phyloP scores from a whole-genome alignment of 2,329 filamentous ascomycete genomes.

The Claviceps capensis region DNA sequence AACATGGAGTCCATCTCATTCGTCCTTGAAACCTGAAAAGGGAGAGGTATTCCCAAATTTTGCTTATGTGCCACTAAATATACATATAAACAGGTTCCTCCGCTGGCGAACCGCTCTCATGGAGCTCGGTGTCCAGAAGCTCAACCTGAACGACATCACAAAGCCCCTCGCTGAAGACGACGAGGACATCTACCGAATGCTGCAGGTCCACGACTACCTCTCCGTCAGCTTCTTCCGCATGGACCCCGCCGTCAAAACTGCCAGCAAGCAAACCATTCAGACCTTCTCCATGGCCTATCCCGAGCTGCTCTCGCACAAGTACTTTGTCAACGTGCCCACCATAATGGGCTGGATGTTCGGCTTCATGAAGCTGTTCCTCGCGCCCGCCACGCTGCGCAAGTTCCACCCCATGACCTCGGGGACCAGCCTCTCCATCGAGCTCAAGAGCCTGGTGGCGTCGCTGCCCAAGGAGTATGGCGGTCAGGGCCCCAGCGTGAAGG shows the following conservation, averaged over 20 bases:
- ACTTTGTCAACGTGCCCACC: conserved; percentile 85
- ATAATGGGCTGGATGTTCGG: conserved; percentile 82
- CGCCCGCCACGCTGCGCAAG: conserved; percentile 61
- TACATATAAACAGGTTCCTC: conserved; percentile 53
- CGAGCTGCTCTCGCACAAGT: conserved; percentile 73
- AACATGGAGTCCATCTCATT: not conserved
- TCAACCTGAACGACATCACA: conserved; percentile 56
- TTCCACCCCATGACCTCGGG: conserved; percentile 70
- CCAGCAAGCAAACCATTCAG: conserved; percentile 68
- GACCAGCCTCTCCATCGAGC: conserved; percentile 47
- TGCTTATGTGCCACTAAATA: not conserved
- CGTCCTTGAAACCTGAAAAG: not conserved
- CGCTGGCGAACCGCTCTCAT: conserved; percentile 82
- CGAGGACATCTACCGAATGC: conserved; percentile 76
- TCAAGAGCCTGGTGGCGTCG: conserved; percentile 43
- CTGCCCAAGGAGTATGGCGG: conserved; percentile 73
- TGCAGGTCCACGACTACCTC: conserved; percentile 89
- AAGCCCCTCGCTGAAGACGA: conserved; percentile 58
- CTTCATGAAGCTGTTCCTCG: conserved; percentile 62
- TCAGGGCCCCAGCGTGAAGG: conserved; percentile 36
- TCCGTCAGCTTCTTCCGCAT: conserved; percentile 76
- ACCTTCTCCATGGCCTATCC: conserved; percentile 75
- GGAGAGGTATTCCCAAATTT: not conserved
- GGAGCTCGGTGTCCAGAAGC: conserved; percentile 68
- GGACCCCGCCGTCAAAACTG: conserved; percentile 61